Base-by-base conservation (phyloP, 2,329 filamentous ascomycete genomes). In the Stromatinia cepivora region DNA sequence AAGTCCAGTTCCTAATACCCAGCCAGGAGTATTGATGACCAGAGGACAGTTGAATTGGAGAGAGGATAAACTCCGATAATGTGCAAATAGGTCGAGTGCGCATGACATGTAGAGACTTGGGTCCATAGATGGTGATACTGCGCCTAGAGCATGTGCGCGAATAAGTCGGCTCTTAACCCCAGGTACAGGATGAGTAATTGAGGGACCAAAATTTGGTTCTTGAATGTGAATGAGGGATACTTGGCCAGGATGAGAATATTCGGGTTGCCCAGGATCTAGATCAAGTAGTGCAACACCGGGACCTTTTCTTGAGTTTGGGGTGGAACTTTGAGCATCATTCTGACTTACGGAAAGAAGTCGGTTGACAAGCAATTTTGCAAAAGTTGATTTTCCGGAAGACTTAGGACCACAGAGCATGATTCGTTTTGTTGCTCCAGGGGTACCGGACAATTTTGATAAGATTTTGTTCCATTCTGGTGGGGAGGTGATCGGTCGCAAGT, bases 181-280 rank as follows among this genome's bases (percentile, higher is more conserved):
- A 28, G 76, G 79, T 75, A 74, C 4, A 80, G 82, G 84, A 72
- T 92, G 90, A 10, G 87, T 87, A 75, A 92, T 94, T 0, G 90
- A 83, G 0, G 90, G 86, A 0, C 87, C 85, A 7, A 94, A 80
- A 64, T 92, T 88, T 0, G 89, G 86, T 42, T 83, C 79, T 1
- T 81, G 82, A 15, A 93, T 79, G 39, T 86, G 82, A 20, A 89
- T 81, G 5, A 94, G 85, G 1, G 91, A 91, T 28, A 94, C 76
- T 20, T 90, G 88, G 0, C 92, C 91, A 0, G 89, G 86, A 1
- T 89, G 84, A 0, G 86, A 86, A 77, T 90, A 93, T 76, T 94
- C 92, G 3, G 92, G 90, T 75, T 93, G 91, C 0, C 89, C 90
- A 0, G 91, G 90, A 76, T 95, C 92, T 13, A 94, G 82, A 74